Conservation (phyloP, 345 rosid species). For the Balakata baccata region DNA sequence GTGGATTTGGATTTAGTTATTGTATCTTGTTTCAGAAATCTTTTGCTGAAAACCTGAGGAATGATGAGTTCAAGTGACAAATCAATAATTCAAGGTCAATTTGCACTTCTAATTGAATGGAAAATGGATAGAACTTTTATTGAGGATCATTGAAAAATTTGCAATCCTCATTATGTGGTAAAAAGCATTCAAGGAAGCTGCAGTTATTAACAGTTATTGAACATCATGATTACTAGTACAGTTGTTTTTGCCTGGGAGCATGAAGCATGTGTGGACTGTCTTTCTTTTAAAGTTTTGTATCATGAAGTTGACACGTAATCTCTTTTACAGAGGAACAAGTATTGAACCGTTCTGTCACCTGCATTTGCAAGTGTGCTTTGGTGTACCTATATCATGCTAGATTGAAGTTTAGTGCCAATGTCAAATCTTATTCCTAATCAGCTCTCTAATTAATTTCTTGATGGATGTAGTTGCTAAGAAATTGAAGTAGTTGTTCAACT, state of each 20-base stretch:
- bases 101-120: neutral
- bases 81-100: neutral
- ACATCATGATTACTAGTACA: neutral
- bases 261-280: neutral
- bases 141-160: neutral
- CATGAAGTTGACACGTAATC: neutral
- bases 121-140: neutral
- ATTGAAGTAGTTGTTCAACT: slow-evolving; percentile 18
- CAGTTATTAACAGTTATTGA: neutral
- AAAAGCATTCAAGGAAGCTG: neutral
- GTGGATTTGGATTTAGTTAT: neutral
- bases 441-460: neutral
- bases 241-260: neutral
- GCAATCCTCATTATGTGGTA: neutral
- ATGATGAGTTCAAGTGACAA: neutral
- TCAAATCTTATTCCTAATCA: neutral
- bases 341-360: neutral
- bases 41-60: neutral
- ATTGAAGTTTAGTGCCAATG: neutral
- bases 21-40: neutral
- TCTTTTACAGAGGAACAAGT: neutral
- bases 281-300: neutral
- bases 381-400: neutral
- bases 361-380: neutral
- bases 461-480: neutral